These are phyloP conservation scores for sunflower (Helianthus annuus) DNA, from an alignment of 129 eudicot genomes.

Conservation along the genomic window HanXRQr2.0-SUNRISE NC_035448.2:143145849-143146348, in stretches of 20 bases:
- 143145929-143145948: neutral
- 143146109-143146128: constrained; percentile 47
- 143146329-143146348: constrained; percentile 38
- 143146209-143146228: constrained; percentile 42
- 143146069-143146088: constrained; percentile 35
- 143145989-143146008: neutral
- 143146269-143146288: constrained; percentile 24
- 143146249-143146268: constrained; percentile 53
- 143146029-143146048: neutral
- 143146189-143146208: constrained; percentile 35
- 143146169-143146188: constrained; percentile 47
- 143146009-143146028: neutral
- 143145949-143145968: neutral
- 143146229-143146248: constrained; percentile 58
- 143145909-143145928: neutral
- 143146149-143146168: constrained; percentile 43
- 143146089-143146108: constrained; percentile 22
- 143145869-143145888: no score
- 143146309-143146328: constrained; percentile 55
- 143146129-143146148: constrained; percentile 47
- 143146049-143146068: constrained; percentile 24
- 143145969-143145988: neutral
- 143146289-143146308: constrained; percentile 59
- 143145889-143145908: neutral
- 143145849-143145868: no score